Evolutionary conservation across 2,329 filamentous ascomycete genomes (phyloP), one percentile per base, ranked within the genome.

Genomic region (Trichoderma cornu-damae): DNA sequence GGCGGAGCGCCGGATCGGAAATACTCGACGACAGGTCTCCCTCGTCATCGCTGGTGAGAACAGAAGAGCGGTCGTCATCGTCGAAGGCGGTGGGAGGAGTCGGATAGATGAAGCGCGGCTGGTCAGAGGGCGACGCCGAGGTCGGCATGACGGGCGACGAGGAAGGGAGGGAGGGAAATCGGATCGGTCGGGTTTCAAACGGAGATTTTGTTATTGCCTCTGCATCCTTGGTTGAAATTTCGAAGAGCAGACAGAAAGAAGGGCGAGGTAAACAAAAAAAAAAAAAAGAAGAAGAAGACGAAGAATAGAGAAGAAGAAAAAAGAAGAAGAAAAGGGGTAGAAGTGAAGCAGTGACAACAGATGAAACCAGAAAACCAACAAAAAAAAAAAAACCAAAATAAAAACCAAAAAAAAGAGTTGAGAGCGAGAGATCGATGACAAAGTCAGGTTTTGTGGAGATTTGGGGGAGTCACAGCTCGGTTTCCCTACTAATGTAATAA

Each of bases 1-100:
- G 62, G 46, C 61, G 67, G 5, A 51, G 59, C 14, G 57, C 48
- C 18, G 55, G 43, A 28, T 60, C 60, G 57, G 58, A 50, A 26
- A 26, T 43, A 32, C 38, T 48, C 11, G 49, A 50, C 4, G 52
- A 51, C 11, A n/a, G 35, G 14, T 49, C 44, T 14, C 30, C 54
- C 14, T 57, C 54, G 5, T 51, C 14, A 9, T 57, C 58, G 51
- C 60, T 46, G 44, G 57, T 50, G 16, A 63, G 53, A 5, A 61
- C 58, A 5, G 65, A 68, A 5, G 62, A 57, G 22, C 63, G 64
- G 34, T 70, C 67, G 47, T 61, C 44, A 46, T 68, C 63, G 37
- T 58, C 43, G 53, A 47, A 22, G 9, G 43, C 38, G 8, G 43
- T 34, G 6, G 38, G 18, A 47, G 57, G 50, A 20, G 49, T 30